Base-by-base conservation (phyloP, 495 filamentous ascomycete genomes). In the Xylaria flabelliformis region DNA sequence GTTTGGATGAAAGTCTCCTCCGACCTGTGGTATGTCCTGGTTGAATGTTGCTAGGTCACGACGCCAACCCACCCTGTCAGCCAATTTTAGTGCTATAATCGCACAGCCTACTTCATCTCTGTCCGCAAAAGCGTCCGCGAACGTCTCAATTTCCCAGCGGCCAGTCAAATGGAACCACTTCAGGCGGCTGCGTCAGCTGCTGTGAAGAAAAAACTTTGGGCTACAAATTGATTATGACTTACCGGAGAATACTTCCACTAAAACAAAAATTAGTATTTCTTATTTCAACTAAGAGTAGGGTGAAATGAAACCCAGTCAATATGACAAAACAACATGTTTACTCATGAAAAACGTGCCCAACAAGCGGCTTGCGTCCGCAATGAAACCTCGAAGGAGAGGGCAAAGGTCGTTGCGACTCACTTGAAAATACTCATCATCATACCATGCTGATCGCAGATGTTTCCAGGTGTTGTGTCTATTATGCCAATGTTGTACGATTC, bases 241-340 rank as follows among this genome's bases (percentile, higher is more conserved):
- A 59, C 66, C 39, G 66, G 53, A 59, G 66, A 44, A 10, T 0
- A 0, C 3, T 5, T 29, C 66, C 66, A 69, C 66, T 69, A 46
- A 46, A 58, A 24, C 34, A 29, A 3, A 17, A 26, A n/a, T 42
- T 15, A 44, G 32, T 26, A 42, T 44, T 17, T 12, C 29, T 29
- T n/a, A 1, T 55, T 24, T 51, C 5, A 39, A 9, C 15, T 58
- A 7, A 15, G 5, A 29, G 42, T 36, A 8, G 46, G 19, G 7
- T 8, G 26, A 29, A n/a, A 19, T 2, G n/a, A 10, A 19, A 1
- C 13, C 42, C 4, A 26, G 62, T 12, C 7, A 62, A 17, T 26
- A 42, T 24, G 44, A 24, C n/a, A 41, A 29, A 21, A 64, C 1
- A 7, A n/a, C 2, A 21, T 0, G 13, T 19, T 5, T 4, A 48